A percentile compares a stretch with the other conserved stretches of the same genome.
phyloP scores from a whole-genome alignment of 208 protist genomes.

The Leishmania gerbilli region DNA sequence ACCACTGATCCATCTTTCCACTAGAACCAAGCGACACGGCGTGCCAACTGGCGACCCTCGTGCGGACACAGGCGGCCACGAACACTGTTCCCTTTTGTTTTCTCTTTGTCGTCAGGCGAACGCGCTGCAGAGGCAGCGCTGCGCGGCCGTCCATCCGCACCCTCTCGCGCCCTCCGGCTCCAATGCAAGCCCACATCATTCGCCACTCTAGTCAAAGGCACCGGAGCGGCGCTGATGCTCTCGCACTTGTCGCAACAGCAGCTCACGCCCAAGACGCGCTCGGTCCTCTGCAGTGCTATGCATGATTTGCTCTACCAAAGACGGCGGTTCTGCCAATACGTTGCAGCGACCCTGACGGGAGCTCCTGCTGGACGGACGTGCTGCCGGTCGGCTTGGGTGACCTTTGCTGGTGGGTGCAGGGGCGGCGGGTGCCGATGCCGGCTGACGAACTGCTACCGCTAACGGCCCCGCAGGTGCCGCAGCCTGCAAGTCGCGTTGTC shows the following conservation, averaged over 20 bases:
- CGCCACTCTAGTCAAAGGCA: neutral
- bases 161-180: neutral
- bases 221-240: constrained; percentile 25
- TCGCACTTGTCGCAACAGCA: constrained; percentile 62
- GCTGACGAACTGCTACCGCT: neutral
- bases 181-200: neutral
- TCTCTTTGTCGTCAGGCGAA: too few species aligned
- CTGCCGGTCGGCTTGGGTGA: neutral
- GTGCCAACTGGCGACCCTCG: too few species aligned
- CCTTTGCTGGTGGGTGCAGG: neutral
- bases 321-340: neutral
- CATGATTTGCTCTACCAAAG: constrained; percentile 26
- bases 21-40: too few species aligned
- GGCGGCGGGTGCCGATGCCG: neutral
- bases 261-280: constrained; percentile 50
- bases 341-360: neutral
- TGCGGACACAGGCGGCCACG: too few species aligned
- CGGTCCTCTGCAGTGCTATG: constrained; percentile 30
- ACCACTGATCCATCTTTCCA: too few species aligned
- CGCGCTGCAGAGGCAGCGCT: neutral
- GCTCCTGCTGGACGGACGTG: neutral
- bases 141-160: neutral
- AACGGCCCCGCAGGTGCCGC: neutral
- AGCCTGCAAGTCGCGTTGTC: neutral
- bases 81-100: too few species aligned